These are phyloP conservation scores for Hypocreales sp. DNA, from an alignment of 2,329 filamentous ascomycete genomes.

Conservation along the genomic window DNA sequence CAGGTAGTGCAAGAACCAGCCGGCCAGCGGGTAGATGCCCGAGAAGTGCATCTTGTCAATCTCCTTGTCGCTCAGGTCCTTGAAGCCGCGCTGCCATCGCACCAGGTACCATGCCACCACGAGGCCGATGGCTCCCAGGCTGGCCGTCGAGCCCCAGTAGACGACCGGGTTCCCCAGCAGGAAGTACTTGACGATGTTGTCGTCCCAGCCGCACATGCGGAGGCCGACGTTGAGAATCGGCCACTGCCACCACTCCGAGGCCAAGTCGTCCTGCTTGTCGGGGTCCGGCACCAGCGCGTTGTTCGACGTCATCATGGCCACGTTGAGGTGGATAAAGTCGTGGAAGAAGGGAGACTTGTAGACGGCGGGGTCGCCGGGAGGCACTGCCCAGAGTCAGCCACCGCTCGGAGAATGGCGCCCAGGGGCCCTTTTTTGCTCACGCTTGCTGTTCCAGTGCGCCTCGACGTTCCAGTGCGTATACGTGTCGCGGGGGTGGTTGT, in stretches of 20 bases:
- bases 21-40: conserved; percentile 77
- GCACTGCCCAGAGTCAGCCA: conserved; percentile 37
- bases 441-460: conserved; percentile 82
- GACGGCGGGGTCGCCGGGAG: conserved; percentile 71
- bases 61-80: conserved; percentile 62
- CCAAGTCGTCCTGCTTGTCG: conserved; percentile 96
- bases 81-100: conserved; percentile 90
- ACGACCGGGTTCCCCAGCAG: conserved; percentile 90
- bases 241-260: conserved; percentile 98
- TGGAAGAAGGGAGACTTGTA: conserved; percentile 97
- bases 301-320: conserved; percentile 99
- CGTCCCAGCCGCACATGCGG: conserved; percentile 97
- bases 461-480: conserved; percentile 99
- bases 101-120: conserved; percentile 73
- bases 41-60: conserved; percentile 93
- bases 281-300: conserved; percentile 95
- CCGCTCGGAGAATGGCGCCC: not conserved
- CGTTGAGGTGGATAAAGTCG: conserved; percentile 95
- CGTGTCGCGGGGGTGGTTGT: conserved; percentile 79
- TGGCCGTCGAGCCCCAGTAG: conserved; percentile 85
- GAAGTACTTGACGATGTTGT: conserved; percentile 94
- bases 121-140: conserved; percentile 56
- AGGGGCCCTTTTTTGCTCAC: conserved; percentile 41
- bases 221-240: conserved; percentile 88
- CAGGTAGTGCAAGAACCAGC: conserved; percentile 93